These are phyloP conservation scores for Fraxinus sp. DNA, from an alignment of 305 asterid genomes.

Conservation along the genomic window DNA sequence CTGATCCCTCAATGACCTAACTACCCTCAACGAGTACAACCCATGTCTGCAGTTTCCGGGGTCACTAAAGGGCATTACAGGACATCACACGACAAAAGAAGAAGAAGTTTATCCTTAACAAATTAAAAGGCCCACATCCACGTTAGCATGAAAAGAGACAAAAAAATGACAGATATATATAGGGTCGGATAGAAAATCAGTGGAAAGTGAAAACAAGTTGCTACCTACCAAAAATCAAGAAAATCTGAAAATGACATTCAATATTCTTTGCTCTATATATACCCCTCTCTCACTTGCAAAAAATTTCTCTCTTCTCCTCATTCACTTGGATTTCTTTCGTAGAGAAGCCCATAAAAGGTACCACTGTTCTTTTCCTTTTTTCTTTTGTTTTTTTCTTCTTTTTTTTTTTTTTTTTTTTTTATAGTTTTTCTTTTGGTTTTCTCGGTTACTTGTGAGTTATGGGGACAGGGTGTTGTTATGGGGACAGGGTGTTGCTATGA, in stretches of 20 bases:
- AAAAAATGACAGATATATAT: constrained; percentile 20
- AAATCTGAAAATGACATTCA: constrained; percentile 33
- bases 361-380: constrained; percentile 4
- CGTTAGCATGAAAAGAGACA: constrained; percentile 28
- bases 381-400: neutral
- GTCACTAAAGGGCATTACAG: neutral
- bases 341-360: constrained; percentile 28
- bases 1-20: neutral
- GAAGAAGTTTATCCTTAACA: neutral
- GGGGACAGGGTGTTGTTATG: constrained; percentile 14
- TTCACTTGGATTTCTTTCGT: constrained; percentile 9
- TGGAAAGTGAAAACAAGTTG: constrained; percentile 22
- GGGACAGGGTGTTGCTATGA: neutral
- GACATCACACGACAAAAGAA: neutral
- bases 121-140: constrained; percentile 12
- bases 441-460: constrained; percentile 9
- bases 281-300: constrained; percentile 6
- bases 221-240: constrained; percentile 36
- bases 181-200: constrained; percentile 1
- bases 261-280: constrained; percentile 39
- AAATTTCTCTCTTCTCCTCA: constrained; percentile 15
- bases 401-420: neutral
- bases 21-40: neutral
- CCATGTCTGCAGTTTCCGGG: neutral
- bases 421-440: neutral